Evolutionary conservation across 1,284 basidiomycete genomes (phyloP).

Genomic region (Caloboletus inedulis): DNA sequence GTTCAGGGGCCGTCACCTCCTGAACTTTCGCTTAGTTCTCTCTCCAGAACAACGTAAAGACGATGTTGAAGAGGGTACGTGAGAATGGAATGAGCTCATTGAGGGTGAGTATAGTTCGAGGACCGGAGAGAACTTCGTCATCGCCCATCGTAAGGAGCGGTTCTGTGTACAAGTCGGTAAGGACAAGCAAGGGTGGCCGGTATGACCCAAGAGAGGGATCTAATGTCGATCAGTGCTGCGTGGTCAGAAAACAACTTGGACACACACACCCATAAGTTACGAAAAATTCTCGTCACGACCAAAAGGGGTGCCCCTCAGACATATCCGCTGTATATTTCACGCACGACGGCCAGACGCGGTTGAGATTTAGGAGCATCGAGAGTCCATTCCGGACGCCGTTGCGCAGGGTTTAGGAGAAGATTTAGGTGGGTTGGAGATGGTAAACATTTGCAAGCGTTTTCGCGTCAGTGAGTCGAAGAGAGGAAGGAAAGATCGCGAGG

Average conservation of each 20-base stretch:
- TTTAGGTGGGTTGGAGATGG: constrained; percentile 49
- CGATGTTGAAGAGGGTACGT: constrained; percentile 71
- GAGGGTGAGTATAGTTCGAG: constrained; percentile 51
- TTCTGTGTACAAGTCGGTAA: constrained; percentile 83
- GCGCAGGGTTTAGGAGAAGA: constrained; percentile 43
- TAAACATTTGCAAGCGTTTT: constrained; percentile 52
- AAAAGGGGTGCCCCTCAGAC: constrained; percentile 56
- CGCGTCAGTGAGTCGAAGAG: constrained; percentile 53
- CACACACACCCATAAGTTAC: constrained; percentile 39
- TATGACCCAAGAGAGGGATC: constrained; percentile 45
- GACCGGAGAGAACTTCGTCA: constrained; percentile 83
- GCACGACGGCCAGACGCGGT: constrained; percentile 64
- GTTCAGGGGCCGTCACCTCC: constrained; percentile 42
- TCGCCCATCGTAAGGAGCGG: constrained; percentile 91
- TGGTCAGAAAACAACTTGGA: constrained; percentile 5
- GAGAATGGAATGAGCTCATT: constrained; percentile 80
- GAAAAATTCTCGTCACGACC: constrained; percentile 48
- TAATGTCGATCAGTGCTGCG: constrained; percentile 19
- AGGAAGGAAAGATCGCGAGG: constrained; percentile 36
- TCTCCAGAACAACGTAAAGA: constrained; percentile 78
- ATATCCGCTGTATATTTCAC: constrained; percentile 70
- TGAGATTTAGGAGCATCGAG: constrained; percentile 52
- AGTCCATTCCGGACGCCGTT: constrained; percentile 34
- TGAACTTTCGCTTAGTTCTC: constrained; percentile 50
- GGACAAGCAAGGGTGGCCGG: constrained; percentile 74